Percentiles rank a stretch among this genome's conserved stretches.
These are phyloP conservation scores for Galerina sulciceps DNA, from an alignment of 768 basidiomycete species.

Conservation along the genomic window DNA sequence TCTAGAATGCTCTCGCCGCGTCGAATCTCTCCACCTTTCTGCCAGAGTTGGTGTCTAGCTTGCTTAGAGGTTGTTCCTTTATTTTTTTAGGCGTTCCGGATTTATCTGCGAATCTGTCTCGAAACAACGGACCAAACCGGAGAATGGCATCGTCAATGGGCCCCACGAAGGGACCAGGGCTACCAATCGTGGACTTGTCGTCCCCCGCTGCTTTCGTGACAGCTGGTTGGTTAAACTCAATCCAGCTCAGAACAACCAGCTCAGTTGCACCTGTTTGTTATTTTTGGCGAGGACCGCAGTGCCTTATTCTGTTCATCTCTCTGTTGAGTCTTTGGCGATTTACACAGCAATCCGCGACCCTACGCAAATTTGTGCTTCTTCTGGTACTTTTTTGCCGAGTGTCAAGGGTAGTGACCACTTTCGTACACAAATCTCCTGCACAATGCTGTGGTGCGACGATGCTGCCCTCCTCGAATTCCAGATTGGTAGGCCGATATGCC, in stretches of 20 bases:
- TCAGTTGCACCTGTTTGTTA: neutral
- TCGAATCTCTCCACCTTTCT: too few relatives aligned
- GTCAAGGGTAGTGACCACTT: neutral
- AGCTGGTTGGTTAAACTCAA: too few relatives aligned
- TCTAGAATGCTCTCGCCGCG: too few relatives aligned
- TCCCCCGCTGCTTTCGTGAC: too few relatives aligned
- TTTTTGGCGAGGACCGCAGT: neutral
- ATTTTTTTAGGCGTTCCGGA: too few relatives aligned
- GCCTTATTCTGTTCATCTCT: neutral
- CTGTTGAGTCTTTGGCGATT: neutral
- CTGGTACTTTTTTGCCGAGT: neutral
- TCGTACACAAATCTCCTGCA: constrained; percentile 1
- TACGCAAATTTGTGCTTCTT: neutral
- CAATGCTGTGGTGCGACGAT: neutral
- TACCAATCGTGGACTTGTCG: too few relatives aligned
- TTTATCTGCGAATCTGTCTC: too few relatives aligned
- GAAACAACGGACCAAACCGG: too few relatives aligned
- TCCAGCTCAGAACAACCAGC: neutral
- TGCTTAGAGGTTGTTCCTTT: too few relatives aligned
- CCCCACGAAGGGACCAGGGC: too few relatives aligned
- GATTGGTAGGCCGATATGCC: neutral
- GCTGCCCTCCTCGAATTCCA: neutral
- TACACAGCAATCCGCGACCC: constrained; percentile 7
- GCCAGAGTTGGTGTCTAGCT: too few relatives aligned
- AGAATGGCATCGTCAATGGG: too few relatives aligned